Conservation (phyloP, 2,329 filamentous ascomycete genomes). For the Penicillium sp. region DNA sequence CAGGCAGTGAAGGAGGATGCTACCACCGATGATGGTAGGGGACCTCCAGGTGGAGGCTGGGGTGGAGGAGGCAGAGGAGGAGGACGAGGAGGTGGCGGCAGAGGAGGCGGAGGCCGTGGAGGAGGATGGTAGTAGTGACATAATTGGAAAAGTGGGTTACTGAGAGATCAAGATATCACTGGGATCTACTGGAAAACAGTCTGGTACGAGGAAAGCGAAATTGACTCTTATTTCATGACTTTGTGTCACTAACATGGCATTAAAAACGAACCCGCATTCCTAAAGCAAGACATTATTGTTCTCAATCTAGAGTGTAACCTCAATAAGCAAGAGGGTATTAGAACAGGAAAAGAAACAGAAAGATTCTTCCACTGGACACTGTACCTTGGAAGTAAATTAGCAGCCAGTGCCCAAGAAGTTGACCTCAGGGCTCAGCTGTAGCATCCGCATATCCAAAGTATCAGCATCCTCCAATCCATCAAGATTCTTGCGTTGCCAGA, state of each 20-base stretch:
- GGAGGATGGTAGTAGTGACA: background rate
- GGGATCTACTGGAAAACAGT: background rate
- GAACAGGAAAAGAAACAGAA: background rate
- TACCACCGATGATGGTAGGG: background rate
- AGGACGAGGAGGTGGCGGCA: background rate
- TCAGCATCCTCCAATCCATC: slow-evolving; percentile 29
- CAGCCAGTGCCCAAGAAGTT: slow-evolving; percentile 14
- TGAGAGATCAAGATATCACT: background rate
- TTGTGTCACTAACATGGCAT: background rate
- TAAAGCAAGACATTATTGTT: background rate
- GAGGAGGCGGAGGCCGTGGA: background rate
- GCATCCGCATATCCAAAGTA: slow-evolving; percentile 7
- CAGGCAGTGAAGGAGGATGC: background rate
- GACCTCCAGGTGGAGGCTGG: background rate
- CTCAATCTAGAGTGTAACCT: background rate
- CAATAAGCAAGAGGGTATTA: background rate
- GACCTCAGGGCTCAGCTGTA: background rate
- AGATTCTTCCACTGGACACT: background rate
- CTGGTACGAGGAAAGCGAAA: background rate
- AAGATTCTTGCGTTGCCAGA: slow-evolving; percentile 71
- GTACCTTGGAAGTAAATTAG: background rate
- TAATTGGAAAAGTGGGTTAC: background rate
- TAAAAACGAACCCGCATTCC: background rate
- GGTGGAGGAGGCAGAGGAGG: background rate
- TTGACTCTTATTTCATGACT: background rate